Conservation (phyloP, 1,139 yeast genomes). For the Pichia sp. region DNA sequence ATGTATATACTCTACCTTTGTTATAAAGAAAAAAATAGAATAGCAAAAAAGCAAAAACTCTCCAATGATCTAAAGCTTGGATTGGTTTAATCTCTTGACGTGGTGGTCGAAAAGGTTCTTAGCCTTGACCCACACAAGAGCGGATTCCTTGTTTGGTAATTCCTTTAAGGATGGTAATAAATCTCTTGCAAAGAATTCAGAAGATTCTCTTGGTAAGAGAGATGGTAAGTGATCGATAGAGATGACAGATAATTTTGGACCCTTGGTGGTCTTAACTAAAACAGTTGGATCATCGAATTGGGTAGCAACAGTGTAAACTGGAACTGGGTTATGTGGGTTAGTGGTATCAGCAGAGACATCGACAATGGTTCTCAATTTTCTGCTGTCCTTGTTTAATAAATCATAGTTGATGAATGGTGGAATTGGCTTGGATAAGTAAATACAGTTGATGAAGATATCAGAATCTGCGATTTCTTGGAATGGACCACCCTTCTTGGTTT, state of each 20-base stretch:
- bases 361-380: slow-evolving; percentile 88
- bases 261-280: slow-evolving; percentile 67
- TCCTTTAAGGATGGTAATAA: slow-evolving; percentile 84
- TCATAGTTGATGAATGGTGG: slow-evolving; percentile 84
- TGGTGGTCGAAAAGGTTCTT: slow-evolving; percentile 79
- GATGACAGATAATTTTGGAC: slow-evolving; percentile 86
- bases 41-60: neutral
- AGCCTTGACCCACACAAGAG: slow-evolving; percentile 93
- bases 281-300: slow-evolving; percentile 92
- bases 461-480: slow-evolving; percentile 85
- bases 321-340: slow-evolving; percentile 96
- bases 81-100: slow-evolving; percentile 57
- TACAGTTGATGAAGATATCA: slow-evolving; percentile 93
- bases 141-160: slow-evolving; percentile 73
- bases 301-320: slow-evolving; percentile 87
- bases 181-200: slow-evolving; percentile 85
- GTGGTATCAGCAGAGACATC: slow-evolving; percentile 99
- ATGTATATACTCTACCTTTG: too few species aligned
- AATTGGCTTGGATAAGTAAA: slow-evolving; percentile 89
- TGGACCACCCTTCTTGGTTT: slow-evolving; percentile 97
- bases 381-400: slow-evolving; percentile 55
- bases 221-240: slow-evolving; percentile 98
- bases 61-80: slow-evolving; percentile 18
- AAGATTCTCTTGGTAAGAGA: slow-evolving; percentile 92
- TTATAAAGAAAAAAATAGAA: too few species aligned